phyloP scores from a whole-genome alignment of 352 stramenopile genomes.

The Detonula confervacea region DNA sequence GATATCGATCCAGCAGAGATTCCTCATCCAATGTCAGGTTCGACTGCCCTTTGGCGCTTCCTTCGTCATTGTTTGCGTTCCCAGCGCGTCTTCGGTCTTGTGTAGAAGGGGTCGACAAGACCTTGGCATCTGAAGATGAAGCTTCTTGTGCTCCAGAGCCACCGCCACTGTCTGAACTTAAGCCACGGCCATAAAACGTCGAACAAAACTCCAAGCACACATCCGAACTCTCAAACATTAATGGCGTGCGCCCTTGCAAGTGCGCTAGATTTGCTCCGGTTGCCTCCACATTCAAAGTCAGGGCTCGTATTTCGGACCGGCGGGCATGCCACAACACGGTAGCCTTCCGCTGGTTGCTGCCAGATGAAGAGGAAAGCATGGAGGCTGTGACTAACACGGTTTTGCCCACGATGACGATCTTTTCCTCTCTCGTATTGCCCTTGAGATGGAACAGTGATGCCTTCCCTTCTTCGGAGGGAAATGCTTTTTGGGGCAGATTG shows the following conservation, averaged over 20 bases:
- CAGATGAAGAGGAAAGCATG: constrained; percentile 10
- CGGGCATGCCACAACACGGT: constrained; percentile 60
- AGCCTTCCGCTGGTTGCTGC: constrained; percentile 20
- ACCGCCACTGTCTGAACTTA: no score
- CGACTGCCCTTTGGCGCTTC: background rate
- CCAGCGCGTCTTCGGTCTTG: background rate
- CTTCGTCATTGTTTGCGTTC: no score
- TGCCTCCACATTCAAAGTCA: constrained; percentile 71
- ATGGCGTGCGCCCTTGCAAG: constrained; percentile 44
- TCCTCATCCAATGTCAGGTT: constrained; percentile 71
- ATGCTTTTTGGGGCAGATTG: constrained; percentile 29
- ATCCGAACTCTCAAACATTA: constrained; percentile 67
- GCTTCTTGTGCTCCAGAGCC: no score
- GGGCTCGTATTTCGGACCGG: constrained; percentile 59
- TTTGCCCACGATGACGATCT: constrained; percentile 64
- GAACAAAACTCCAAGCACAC: constrained; percentile 76
- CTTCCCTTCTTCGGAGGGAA: constrained; percentile 20
- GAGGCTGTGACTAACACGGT: constrained; percentile 58
- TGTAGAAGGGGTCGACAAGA: background rate
- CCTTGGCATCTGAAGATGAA: background rate
- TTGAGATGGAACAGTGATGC: constrained; percentile 35
- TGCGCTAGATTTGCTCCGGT: constrained; percentile 63
- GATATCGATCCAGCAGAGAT: constrained; percentile 69
- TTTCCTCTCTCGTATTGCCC: constrained; percentile 2
- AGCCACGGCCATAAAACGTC: constrained; percentile 71